These are phyloP conservation scores for Trypanosoma lewisi DNA, from an alignment of 208 protist genomes.

Conservation along the genomic window DNA sequence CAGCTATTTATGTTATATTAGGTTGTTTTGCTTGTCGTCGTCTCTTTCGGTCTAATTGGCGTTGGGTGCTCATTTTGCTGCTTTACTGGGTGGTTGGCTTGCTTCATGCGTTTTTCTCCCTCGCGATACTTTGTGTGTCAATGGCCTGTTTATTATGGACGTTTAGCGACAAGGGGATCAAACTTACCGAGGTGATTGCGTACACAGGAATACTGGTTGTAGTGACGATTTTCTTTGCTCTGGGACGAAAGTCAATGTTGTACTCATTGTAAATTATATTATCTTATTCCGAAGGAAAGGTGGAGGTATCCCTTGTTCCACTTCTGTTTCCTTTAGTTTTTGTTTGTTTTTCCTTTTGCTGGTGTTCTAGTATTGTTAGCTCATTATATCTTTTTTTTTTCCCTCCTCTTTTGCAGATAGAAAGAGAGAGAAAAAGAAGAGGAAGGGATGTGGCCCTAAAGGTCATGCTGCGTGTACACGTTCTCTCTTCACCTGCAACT, in stretches of 20 bases:
- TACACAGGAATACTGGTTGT: constrained; percentile 64
- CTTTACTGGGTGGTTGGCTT: constrained; percentile 65
- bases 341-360: not conserved
- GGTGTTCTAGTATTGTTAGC: not conserved
- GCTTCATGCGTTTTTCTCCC: constrained; percentile 65
- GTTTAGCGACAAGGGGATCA: constrained; percentile 40
- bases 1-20: constrained; percentile 53
- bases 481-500: no score
- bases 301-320: not conserved
- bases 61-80: constrained; percentile 51
- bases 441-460: no score
- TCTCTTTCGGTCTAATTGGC: constrained; percentile 49
- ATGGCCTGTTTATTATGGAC: constrained; percentile 61
- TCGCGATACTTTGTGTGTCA: constrained; percentile 59
- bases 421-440: no score
- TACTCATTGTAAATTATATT: constrained; percentile 53
- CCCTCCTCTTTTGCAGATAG: not conserved
- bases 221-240: constrained; percentile 72
- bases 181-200: constrained; percentile 42
- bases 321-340: not conserved
- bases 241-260: constrained; percentile 60
- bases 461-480: no score
- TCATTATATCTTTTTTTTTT: constrained; percentile 1
- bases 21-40: constrained; percentile 60
- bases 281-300: no score